Conservation (phyloP, 164 flowering plant species). For the Warburgia ugandensis region DNA sequence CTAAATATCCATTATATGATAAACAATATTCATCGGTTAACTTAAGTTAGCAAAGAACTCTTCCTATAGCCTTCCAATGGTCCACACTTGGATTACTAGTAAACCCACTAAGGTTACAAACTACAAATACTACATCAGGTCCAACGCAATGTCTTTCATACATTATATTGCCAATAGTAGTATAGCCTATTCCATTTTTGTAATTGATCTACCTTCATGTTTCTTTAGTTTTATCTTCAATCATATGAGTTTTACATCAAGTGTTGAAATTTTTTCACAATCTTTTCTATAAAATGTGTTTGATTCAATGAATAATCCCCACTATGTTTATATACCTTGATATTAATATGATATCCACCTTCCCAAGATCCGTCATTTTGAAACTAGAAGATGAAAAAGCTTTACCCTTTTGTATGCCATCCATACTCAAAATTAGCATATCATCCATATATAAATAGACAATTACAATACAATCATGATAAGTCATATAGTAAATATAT, state of each 20-base stretch:
- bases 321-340: no score
- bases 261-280: not conserved
- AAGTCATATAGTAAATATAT: no score
- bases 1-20: not conserved
- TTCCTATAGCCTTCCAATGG: not conserved
- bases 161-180: not conserved
- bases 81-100: conserved; percentile 1
- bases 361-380: no score
- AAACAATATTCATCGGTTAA: not conserved
- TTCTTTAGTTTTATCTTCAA: not conserved
- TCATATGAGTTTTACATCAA: not conserved
- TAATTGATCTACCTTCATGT: not conserved
- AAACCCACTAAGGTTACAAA: not conserved
- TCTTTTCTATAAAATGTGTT: no score
- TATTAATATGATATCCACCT: no score
- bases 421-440: no score
- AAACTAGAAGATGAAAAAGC: no score
- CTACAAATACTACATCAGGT: not conserved
- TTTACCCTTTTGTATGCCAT: no score
- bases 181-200: not conserved
- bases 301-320: no score
- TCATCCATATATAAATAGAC: no score
- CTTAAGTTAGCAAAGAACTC: not conserved
- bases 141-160: not conserved
- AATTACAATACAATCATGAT: no score